These are phyloP conservation scores for Cladobotryum mycophilum DNA, from an alignment of 2,329 filamentous ascomycete species.

Conservation along the genomic window DNA sequence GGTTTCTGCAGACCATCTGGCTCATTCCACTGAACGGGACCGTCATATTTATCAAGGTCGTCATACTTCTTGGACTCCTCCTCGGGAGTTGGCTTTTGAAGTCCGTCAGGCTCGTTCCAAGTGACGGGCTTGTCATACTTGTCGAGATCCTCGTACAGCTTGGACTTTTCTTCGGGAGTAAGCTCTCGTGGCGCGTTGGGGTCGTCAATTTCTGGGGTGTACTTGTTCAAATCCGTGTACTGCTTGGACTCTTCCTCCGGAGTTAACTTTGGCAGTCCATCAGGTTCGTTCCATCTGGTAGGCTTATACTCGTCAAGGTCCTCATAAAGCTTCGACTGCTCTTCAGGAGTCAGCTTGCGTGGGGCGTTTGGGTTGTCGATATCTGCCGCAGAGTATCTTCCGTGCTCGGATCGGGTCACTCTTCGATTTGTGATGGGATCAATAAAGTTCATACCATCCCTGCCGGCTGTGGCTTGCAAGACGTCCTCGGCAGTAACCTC, in stretches of 20 bases:
- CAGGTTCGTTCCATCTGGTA: constrained; percentile 23
- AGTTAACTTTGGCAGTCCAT: constrained; percentile 18
- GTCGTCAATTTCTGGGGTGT: constrained; percentile 25
- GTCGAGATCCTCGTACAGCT: constrained; percentile 34
- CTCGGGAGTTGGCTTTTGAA: constrained; percentile 22
- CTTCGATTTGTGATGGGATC: constrained; percentile 56
- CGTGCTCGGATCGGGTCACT: constrained; percentile 23
- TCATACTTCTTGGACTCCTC: constrained; percentile 31
- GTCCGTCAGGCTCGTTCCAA: constrained; percentile 31
- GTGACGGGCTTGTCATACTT: constrained; percentile 27
- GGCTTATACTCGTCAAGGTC: constrained; percentile 30
- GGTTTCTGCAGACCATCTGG: constrained; percentile 24
- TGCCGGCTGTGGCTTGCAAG: constrained; percentile 19
- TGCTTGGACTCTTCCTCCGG: constrained; percentile 25
- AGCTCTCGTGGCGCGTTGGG: constrained; percentile 20
- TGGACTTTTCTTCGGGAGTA: constrained; percentile 28
- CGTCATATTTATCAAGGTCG: constrained; percentile 29
- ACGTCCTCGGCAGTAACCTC: constrained; percentile 17
- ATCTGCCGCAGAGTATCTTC: constrained; percentile 30
- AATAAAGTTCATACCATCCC: constrained; percentile 28
- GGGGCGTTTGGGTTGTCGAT: constrained; percentile 32
- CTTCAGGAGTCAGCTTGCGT: constrained; percentile 25
- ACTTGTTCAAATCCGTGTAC: constrained; percentile 30
- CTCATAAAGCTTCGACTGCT: constrained; percentile 34
- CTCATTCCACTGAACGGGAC: constrained; percentile 24